A percentile compares a stretch with the other conserved stretches of the same genome.
Conservation (phyloP, 1,139 yeast species). For the Saccharomyces hybrid region DNA sequence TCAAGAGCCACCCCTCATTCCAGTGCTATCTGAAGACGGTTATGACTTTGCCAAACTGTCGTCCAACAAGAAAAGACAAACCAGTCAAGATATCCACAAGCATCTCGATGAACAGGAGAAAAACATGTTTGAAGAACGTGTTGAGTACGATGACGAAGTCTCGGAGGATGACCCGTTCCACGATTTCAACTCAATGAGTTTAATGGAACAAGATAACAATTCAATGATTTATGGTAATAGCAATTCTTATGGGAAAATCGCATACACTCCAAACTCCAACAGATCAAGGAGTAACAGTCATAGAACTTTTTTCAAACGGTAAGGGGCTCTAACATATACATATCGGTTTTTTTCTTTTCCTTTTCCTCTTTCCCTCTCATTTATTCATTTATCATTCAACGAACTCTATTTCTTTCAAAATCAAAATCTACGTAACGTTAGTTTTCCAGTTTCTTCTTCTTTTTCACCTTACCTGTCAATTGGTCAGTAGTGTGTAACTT, state of each 20-base stretch:
- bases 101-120: conserved; percentile 33
- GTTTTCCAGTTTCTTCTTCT: not conserved
- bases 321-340: conserved; percentile 12
- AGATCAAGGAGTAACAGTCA: conserved; percentile 36
- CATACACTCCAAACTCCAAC: conserved; percentile 48
- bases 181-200: conserved; percentile 79
- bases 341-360: conserved; percentile 8
- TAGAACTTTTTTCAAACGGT: conserved; percentile 36
- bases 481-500: not conserved
- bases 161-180: conserved; percentile 70
- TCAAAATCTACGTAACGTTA: not conserved
- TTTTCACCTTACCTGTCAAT: not conserved
- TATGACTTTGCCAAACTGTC: conserved; percentile 35
- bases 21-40: conserved; percentile 61
- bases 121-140: conserved; percentile 35
- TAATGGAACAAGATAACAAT: conserved; percentile 62
- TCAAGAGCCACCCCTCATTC: conserved; percentile 92
- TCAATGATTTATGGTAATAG: conserved; percentile 46
- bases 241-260: conserved; percentile 55
- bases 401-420: not conserved
- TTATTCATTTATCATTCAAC: not conserved
- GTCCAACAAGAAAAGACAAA: conserved; percentile 18
- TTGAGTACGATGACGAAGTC: conserved; percentile 28
- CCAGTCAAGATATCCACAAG: conserved; percentile 7
- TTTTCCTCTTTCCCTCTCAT: not conserved